Evolutionary conservation across 225 moss, liverwort and hornwort species (phyloP).

Genomic region (Bryum argenteum): DNA sequence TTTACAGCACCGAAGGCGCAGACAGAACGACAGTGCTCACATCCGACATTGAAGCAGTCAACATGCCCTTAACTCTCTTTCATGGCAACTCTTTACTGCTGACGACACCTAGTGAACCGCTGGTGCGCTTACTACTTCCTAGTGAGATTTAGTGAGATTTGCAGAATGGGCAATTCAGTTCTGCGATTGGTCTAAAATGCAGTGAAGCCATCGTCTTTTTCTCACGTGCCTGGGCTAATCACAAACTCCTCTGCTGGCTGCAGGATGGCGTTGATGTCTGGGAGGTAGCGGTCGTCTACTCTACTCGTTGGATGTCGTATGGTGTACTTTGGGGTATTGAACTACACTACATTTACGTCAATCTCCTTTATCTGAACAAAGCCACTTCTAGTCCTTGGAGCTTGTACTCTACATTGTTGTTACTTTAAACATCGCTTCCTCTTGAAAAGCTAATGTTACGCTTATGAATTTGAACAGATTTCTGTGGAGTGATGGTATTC

Average conservation of each 20-base stretch:
- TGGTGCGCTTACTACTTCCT: slow-evolving; percentile 25
- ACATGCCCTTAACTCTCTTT: slow-evolving; percentile 30
- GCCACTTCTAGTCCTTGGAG: neutral
- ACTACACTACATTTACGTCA: slow-evolving; percentile 13
- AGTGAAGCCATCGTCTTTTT: neutral
- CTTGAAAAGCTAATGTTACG: neutral
- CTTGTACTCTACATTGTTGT: neutral
- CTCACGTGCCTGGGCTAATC: neutral
- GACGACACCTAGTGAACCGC: slow-evolving; percentile 49
- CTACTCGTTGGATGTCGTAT: slow-evolving; percentile 48
- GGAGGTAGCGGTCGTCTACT: slow-evolving; percentile 50
- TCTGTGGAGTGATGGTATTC: neutral
- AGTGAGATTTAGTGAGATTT: neutral
- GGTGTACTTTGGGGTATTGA: slow-evolving; percentile 46
- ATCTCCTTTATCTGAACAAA: neutral
- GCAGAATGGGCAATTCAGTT: neutral
- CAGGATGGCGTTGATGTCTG: slow-evolving; percentile 53
- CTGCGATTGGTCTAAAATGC: neutral
- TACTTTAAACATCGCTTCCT: too few species aligned
- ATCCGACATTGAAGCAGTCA: slow-evolving; percentile 29
- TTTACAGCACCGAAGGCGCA: slow-evolving; percentile 41
- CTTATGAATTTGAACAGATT: slow-evolving; percentile 7
- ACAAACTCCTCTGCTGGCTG: slow-evolving; percentile 14
- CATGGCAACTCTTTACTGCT: slow-evolving; percentile 31
- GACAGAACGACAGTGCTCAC: slow-evolving; percentile 31